Base-by-base conservation (phyloP, 2,329 filamentous ascomycete species). In the Aspergillus proliferans region DNA sequence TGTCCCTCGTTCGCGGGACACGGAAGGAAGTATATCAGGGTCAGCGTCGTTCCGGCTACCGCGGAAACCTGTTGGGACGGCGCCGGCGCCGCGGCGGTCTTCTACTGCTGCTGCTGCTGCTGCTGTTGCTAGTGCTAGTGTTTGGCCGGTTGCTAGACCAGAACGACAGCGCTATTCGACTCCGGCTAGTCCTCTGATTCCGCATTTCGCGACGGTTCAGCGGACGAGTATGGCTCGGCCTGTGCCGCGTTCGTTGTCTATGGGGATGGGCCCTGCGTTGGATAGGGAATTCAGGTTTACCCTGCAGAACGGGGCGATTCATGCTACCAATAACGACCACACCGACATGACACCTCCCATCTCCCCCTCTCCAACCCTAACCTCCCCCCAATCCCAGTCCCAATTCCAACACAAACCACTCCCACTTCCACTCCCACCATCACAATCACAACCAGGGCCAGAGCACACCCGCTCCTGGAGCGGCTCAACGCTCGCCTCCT, bases 21-120 rank as follows among this genome's bases (percentile, higher is more conserved):
- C 26, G 9, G 26, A 2, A 30, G 26, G 50, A 43, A 46, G 53
- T 36, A 49, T 51, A 18, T 48, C 47, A 21, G 59, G 59, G 5
- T 57, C 61, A 8, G 58, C 63, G 3, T 57, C 59, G 34, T 63
- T 65, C 33, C 58, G 60, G 6, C 47, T 71, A 6, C 55, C 63
- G 48, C 67, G 69, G 34, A 71, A 71, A 49, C 67, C 68, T 5
- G 61, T 71, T 14, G 65, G 66, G 2, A 30, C 26, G 26, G 26
- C 26, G 26, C 69, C 68, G 24, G 59, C 54, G 6, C 58, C 61
- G 14, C 57, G 59, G 43, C 58, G 58, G 38, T 57, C 59, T 10
- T 67, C 63, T 10, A 47, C 63, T 12, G 58, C 53, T 15, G 58
- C 58, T 15, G 15, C 58, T 15, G 15, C 15, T 15, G 15, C 63